These are phyloP conservation scores for Russula virescens DNA, from an alignment of 768 basidiomycete species.

Conservation along the genomic window DNA sequence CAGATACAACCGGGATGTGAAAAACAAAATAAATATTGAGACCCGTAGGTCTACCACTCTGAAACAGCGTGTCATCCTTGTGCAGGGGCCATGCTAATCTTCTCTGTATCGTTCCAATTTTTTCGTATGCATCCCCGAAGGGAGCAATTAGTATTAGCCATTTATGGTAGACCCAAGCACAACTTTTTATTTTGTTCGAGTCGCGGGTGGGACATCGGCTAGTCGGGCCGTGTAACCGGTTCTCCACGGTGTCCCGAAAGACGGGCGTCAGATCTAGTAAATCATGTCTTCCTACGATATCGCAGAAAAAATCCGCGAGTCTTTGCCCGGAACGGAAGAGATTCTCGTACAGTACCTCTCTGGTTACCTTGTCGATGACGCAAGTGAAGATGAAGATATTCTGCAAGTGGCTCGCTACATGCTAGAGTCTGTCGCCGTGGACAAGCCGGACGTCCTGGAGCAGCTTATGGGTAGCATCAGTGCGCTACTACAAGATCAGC, in stretches of 20 bases:
- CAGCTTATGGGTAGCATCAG: constrained; percentile 61
- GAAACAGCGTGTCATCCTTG: constrained; percentile 99
- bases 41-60: constrained; percentile 67
- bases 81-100: constrained; percentile 99
- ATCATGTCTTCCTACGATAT: constrained; percentile 68
- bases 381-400: constrained; percentile 82
- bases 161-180: background rate
- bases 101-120: constrained; percentile 99
- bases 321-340: constrained; percentile 75
- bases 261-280: background rate
- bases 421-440: constrained; percentile 70
- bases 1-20: too few relatives aligned
- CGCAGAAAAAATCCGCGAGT: constrained; percentile 67
- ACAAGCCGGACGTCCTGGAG: constrained; percentile 51
- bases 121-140: constrained; percentile 93
- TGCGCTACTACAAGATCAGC: constrained; percentile 58
- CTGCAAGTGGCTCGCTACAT: constrained; percentile 70
- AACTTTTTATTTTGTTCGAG: constrained; percentile 12
- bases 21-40: constrained; percentile 37
- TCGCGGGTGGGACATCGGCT: background rate
- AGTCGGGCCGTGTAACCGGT: background rate
- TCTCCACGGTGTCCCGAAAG: too few relatives aligned
- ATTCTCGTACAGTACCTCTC: constrained; percentile 80
- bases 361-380: constrained; percentile 86
- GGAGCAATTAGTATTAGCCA: constrained; percentile 41